Evolutionary conservation across 1,284 basidiomycete species (phyloP).

Genomic region (Limonomyces culmigenus): DNA sequence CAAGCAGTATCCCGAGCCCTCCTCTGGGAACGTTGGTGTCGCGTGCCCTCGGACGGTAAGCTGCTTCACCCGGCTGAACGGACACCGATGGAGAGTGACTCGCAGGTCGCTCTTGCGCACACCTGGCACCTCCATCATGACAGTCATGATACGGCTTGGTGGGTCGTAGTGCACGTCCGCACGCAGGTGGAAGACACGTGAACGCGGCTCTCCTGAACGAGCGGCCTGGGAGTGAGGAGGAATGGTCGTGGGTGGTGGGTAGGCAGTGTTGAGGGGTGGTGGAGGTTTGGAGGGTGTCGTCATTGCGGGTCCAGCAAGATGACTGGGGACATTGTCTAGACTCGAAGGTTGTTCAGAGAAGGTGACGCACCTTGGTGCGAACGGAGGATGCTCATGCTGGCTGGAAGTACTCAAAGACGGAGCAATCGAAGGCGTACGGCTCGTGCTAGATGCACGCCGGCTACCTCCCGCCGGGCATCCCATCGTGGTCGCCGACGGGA

Average conservation of each 20-base stretch:
- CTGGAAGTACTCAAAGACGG: no score
- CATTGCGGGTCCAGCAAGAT: neutral
- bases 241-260: neutral
- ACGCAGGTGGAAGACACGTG: constrained; percentile 19
- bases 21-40: constrained; percentile 10
- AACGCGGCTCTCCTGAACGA: neutral
- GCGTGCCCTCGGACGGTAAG: constrained; percentile 29
- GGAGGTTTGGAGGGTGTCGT: neutral
- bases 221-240: neutral
- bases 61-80: constrained; percentile 36
- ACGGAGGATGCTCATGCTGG: no score
- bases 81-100: constrained; percentile 33
- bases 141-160: constrained; percentile 26
- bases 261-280: neutral
- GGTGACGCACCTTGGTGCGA: neutral
- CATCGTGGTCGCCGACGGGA: no score
- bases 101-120: constrained; percentile 32
- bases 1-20: constrained; percentile 14
- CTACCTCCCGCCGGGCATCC: no score
- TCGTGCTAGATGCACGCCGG: no score
- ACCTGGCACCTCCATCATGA: constrained; percentile 48
- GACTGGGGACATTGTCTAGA: neutral
- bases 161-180: constrained; percentile 36
- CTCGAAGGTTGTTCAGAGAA: no score
- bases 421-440: no score